Evolutionary conservation across 345 rosid species (phyloP), one percentile per base, ranked within the genome.

Genomic region (Eucalyptus caleyi): DNA sequence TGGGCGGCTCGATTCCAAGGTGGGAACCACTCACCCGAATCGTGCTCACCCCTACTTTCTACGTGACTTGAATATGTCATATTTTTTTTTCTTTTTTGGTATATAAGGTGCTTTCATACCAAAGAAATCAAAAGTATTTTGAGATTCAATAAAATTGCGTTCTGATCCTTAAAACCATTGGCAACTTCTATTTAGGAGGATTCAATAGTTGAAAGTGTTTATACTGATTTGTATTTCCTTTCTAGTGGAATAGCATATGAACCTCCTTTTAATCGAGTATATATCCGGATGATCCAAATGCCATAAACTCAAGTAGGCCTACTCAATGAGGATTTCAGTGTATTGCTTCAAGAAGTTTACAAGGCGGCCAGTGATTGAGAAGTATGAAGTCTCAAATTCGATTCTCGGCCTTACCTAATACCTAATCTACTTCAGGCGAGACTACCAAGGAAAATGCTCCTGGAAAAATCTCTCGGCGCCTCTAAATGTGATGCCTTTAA

Each of bases 1-100:
- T 51, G 54, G 54, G 9, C 0, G 2, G 1, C 54, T 0, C 2
- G 0, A 51, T 51, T 51, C 2, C 1, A 51, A 51, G 54, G 2
- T 6, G 8, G 1, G 54, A 51, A 51, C 54, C 54, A 51, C 54
- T 51, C 21, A 51, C 21, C 8, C 21, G 0, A 8, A 51, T 16
- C 21, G 0, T 51, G 9, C 4, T 51, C 21, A 51, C 21, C 54
- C 8, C 54, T 51, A 51, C 21, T 51, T 51, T 51, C 26, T 21
- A 54, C 11, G 1, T 54, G 60, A 54, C 26, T 21, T 23, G 11
- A 54, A 54, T 19, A 53, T 21, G 24, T 53, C 44, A 18, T 37
- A 3, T 37, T 18, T 53, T 53, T 19, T 53, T 53, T 7, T 1
- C 47, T 21, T 19, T 54, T 19, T 54, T 3, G 9, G 59, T 21